These are phyloP conservation scores for Phytophthora gonapodyides DNA, from an alignment of 352 stramenopile species.

Conservation along the genomic window DNA sequence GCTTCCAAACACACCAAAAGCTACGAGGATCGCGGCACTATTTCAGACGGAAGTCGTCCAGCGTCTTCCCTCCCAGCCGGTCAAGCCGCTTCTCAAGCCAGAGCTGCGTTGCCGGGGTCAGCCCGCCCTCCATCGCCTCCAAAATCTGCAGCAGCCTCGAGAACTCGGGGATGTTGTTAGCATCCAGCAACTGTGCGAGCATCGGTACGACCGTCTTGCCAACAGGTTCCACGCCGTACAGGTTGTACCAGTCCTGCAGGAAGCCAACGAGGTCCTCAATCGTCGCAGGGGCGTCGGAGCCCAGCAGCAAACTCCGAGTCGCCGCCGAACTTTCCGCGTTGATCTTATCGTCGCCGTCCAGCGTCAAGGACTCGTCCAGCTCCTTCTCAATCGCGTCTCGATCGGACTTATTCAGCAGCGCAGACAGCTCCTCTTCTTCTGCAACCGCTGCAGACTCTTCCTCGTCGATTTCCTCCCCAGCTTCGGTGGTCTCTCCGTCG, in stretches of 20 bases:
- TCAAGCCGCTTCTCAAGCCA: constrained; percentile 79
- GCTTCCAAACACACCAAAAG: constrained; percentile 25
- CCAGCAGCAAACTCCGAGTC: constrained; percentile 30
- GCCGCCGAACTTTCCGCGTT: constrained; percentile 27
- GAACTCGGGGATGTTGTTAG: constrained; percentile 61
- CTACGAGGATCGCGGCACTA: constrained; percentile 5
- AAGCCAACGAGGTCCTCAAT: constrained; percentile 72
- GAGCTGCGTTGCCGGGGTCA: constrained; percentile 64
- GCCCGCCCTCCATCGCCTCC: constrained; percentile 71
- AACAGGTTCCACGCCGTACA: constrained; percentile 65
- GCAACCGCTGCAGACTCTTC: constrained; percentile 16
- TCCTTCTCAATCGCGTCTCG: constrained; percentile 55
- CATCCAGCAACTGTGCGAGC: constrained; percentile 57
- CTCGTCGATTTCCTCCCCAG: constrained; percentile 16
- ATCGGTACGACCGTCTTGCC: constrained; percentile 82
- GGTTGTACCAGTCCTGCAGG: constrained; percentile 88
- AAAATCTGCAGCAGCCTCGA: constrained; percentile 76
- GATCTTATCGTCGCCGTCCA: constrained; percentile 46
- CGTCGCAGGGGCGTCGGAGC: constrained; percentile 46
- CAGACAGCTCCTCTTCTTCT: constrained; percentile 32
- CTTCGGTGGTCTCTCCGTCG: constrained; percentile 7
- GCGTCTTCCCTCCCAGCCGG: constrained; percentile 46
- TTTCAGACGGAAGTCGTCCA: constrained; percentile 65
- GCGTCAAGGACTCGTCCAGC: constrained; percentile 40
- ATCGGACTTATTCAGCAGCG: constrained; percentile 45